Evolutionary conservation across 768 basidiomycete species (phyloP), one percentile per base, ranked within the genome.

Genomic region (Phaffia australis): DNA sequence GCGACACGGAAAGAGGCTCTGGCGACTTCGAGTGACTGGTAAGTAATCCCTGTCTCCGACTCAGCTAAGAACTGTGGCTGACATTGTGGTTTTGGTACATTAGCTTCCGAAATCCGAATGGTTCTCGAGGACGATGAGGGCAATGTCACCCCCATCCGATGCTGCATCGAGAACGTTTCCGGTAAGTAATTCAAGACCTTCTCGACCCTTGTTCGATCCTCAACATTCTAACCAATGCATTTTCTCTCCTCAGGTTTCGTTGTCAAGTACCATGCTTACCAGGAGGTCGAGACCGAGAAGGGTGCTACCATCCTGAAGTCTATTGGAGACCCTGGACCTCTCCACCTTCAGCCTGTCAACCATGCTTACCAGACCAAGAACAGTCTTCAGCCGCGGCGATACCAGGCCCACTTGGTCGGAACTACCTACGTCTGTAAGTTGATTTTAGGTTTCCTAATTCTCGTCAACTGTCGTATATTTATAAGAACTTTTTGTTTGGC

Each of bases 111-210:
- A 78, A 97, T 99, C 73, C 84, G 95, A 61, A 89, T 98, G 71
- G 82, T 87, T 32, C 82, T 99, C 58, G 95, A 99, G 79, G 95
- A 98, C 76, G 84, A 80, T 65, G 90, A 97, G 70, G 94, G 95
- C 70, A 92, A 92, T 71, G 86, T 89, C 63, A 90, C 91, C 1
- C 92, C 95, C 11, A 92, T 98, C 74, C 90, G 95, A 29, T 93
- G 92, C 75, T 85, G 95, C 76, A 97, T 98, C 77, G 94, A 98
- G 79, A 99, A 98, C 74, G 91, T 95, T 29, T 92, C 92, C 52
- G 95, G 35, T 42, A 42, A 42, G 35, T 42, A 42, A 42, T 42
- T 42, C 11, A n/a, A 42, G 35, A 42, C 35, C 6, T 11, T 42
- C 35, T 4, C 4, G 11, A 42, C 11, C 35, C 11, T 11, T 42